These are phyloP conservation scores for Thymus mandschuricus DNA, from an alignment of 257 asterid species.

Conservation along the genomic window DNA sequence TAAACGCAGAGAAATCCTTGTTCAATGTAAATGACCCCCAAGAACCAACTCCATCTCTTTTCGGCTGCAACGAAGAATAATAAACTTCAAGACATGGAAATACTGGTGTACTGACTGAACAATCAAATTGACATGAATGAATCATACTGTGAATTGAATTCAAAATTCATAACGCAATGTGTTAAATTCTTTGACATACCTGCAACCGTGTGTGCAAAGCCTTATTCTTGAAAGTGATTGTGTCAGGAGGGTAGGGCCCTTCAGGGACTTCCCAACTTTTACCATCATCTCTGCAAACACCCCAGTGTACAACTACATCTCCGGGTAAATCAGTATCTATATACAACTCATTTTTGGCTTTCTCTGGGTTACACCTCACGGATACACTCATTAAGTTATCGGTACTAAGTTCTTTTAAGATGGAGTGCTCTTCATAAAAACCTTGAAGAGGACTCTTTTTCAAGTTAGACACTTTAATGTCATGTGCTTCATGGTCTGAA, in stretches of 20 bases:
- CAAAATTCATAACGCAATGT: background rate
- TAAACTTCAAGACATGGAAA: slow-evolving; percentile 30
- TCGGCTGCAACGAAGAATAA: slow-evolving; percentile 55
- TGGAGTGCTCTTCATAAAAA: slow-evolving; percentile 72
- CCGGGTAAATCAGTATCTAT: slow-evolving; percentile 93
- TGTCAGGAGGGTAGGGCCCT: too few species aligned
- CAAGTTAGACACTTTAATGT: slow-evolving; percentile 35
- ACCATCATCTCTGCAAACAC: slow-evolving; percentile 61
- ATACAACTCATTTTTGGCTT: slow-evolving; percentile 54
- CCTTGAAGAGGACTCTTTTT: slow-evolving; percentile 54
- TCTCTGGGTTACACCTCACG: slow-evolving; percentile 53
- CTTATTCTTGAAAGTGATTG: too few species aligned
- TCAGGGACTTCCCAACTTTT: too few species aligned
- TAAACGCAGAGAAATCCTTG: slow-evolving; percentile 57
- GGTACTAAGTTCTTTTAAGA: slow-evolving; percentile 58
- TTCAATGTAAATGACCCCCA: slow-evolving; percentile 71
- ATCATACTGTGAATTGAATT: background rate
- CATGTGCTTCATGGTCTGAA: slow-evolving; percentile 42
- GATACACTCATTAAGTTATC: slow-evolving; percentile 64
- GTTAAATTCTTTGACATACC: too few species aligned
- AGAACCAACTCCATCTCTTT: slow-evolving; percentile 58
- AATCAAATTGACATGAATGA: slow-evolving; percentile 10
- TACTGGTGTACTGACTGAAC: slow-evolving; percentile 12
- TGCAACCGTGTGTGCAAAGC: too few species aligned
- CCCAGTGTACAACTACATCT: slow-evolving; percentile 91